Evolutionary conservation across 75 land plant genomes (phyloP).

Genomic region (Chamaecyparis obtusa): DNA sequence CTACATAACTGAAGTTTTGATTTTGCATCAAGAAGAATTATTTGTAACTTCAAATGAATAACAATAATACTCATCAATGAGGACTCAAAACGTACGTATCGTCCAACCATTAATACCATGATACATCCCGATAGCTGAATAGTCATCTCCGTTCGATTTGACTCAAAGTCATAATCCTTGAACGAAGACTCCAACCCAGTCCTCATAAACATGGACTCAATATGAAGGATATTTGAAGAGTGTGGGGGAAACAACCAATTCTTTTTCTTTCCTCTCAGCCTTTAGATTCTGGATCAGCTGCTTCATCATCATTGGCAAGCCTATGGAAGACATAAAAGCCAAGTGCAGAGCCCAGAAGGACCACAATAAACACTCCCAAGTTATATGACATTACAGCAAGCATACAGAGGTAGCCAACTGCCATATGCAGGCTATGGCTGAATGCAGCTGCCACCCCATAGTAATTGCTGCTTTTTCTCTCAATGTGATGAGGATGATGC

Average conservation of each 20-base stretch:
- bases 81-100: too few relatives aligned
- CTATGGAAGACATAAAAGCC: slow-evolving; percentile 26
- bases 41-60: too few relatives aligned
- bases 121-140: too few relatives aligned
- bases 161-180: too few relatives aligned
- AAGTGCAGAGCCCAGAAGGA: slow-evolving; percentile 24
- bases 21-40: too few relatives aligned
- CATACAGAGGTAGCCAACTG: slow-evolving; percentile 33
- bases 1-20: too few relatives aligned
- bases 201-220: too few relatives aligned
- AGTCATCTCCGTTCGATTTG: too few relatives aligned
- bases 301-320: background rate
- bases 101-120: too few relatives aligned
- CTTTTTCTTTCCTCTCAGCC: background rate
- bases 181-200: too few relatives aligned
- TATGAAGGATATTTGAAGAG: background rate
- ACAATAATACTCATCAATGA: too few relatives aligned
- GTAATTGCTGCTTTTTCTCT: background rate
- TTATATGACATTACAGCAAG: slow-evolving; percentile 42
- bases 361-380: slow-evolving; percentile 29
- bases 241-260: background rate
- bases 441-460: background rate
- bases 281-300: background rate
- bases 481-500: background rate
- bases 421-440: background rate